Evolutionary conservation across 176 grass and related monocot genomes (phyloP).

Genomic region (Cocos nucifera): DNA sequence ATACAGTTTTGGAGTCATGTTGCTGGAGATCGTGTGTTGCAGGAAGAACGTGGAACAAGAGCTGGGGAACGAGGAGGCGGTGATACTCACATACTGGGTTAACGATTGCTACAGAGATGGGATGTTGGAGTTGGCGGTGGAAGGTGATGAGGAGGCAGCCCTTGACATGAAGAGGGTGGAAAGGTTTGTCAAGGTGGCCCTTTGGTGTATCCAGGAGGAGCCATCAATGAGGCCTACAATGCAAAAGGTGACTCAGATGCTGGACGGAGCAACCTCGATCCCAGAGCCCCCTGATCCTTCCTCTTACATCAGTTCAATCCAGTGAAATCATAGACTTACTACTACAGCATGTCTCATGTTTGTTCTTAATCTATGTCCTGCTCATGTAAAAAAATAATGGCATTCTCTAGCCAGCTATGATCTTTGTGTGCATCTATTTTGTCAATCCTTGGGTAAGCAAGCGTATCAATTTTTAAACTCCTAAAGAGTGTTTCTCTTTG

Average conservation of each 20-base stretch:
- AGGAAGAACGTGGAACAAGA: no score
- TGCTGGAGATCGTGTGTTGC: no score
- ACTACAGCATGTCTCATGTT: no score
- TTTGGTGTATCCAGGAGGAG: constrained; percentile 2
- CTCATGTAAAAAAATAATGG: no score
- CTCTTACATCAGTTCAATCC: constrained; percentile 24
- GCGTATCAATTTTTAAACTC: no score
- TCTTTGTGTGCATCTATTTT: no score
- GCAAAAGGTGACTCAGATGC: constrained; percentile 25
- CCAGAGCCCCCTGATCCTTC: constrained; percentile 23
- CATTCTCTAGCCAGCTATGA: no score
- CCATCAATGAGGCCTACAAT: constrained; percentile 16
- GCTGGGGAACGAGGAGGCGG: no score
- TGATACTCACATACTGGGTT: neutral
- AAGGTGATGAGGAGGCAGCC: constrained; percentile 10
- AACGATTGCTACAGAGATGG: constrained; percentile 20
- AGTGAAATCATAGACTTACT: constrained; percentile 1
- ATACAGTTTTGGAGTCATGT: no score
- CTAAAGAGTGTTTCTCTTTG: no score
- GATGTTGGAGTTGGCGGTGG: constrained; percentile 12
- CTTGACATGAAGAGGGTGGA: constrained; percentile 18
- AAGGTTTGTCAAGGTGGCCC: constrained; percentile 22
- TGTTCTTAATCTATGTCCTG: no score
- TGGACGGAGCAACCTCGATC: constrained; percentile 16
- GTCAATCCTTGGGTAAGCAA: no score